Conservation (phyloP, 768 basidiomycete species). For the Lyophyllum shimeji region DNA sequence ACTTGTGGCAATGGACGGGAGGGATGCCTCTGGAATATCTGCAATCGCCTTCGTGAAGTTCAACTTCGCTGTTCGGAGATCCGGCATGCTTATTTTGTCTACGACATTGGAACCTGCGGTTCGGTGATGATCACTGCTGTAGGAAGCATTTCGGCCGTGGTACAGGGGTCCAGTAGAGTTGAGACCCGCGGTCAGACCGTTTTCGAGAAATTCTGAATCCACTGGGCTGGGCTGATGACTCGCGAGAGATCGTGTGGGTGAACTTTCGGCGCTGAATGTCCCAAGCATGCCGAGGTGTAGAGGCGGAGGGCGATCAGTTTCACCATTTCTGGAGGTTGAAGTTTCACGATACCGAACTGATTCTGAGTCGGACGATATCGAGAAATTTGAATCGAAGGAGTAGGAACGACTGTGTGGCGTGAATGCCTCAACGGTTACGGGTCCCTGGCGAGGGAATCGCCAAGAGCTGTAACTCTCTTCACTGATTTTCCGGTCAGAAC, state of each 20-base stretch:
- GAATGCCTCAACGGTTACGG: slow-evolving; percentile 34
- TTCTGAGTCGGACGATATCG: slow-evolving; percentile 47
- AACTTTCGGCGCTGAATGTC: slow-evolving; percentile 37
- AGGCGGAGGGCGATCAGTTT: slow-evolving; percentile 43
- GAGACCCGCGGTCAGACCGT: slow-evolving; percentile 21
- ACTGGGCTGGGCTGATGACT: slow-evolving; percentile 57
- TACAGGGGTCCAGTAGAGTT: slow-evolving; percentile 22
- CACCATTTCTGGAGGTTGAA: slow-evolving; percentile 19
- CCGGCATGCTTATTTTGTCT: slow-evolving; percentile 85
- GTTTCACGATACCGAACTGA: slow-evolving; percentile 29
- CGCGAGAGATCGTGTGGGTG: slow-evolving; percentile 52
- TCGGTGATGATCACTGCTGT: slow-evolving; percentile 37
- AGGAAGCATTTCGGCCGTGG: slow-evolving; percentile 54
- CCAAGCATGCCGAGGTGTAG: slow-evolving; percentile 47
- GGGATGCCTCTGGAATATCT: slow-evolving; percentile 21
- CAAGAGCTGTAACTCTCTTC: slow-evolving; percentile 45
- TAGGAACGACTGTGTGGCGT: slow-evolving; percentile 58
- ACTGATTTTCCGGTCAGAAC: slow-evolving; percentile 21
- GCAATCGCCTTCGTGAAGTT: slow-evolving; percentile 29
- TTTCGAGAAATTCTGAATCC: slow-evolving; percentile 53
- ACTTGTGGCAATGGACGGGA: not conserved
- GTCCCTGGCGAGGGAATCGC: slow-evolving; percentile 36
- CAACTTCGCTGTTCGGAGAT: slow-evolving; percentile 60
- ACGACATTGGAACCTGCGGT: slow-evolving; percentile 37
- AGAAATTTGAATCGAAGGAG: slow-evolving; percentile 60